phyloP scores from a whole-genome alignment of 2,329 filamentous ascomycete species.

The Didymellaceae sp. region DNA sequence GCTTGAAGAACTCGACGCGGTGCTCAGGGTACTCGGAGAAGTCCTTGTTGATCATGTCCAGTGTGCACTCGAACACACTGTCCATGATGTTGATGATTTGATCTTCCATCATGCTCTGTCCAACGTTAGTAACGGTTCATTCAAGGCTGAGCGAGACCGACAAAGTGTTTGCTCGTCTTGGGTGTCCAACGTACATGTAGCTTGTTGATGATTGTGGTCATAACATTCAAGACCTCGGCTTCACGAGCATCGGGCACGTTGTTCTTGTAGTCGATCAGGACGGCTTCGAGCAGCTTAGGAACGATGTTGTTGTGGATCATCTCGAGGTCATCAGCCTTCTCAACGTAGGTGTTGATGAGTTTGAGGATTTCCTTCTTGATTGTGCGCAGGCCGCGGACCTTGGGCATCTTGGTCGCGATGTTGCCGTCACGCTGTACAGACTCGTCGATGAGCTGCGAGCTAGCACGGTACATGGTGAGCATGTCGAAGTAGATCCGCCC shows the following conservation, averaged over 20 bases:
- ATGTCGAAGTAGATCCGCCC: constrained; percentile 98
- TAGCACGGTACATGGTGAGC: constrained; percentile 98
- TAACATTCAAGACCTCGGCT: constrained; percentile 94
- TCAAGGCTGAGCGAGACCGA: constrained; percentile 37
- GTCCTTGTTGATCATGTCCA: constrained; percentile 99
- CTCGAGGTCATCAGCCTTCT: constrained; percentile 95
- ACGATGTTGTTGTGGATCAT: constrained; percentile 94
- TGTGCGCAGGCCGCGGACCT: constrained; percentile 90
- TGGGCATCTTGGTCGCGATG: constrained; percentile 96
- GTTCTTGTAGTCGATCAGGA: constrained; percentile 94
- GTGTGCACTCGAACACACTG: constrained; percentile 96
- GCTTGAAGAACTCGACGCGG: constrained; percentile 98
- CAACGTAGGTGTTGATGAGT: constrained; percentile 96
- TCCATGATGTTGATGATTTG: constrained; percentile 98
- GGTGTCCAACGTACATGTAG: constrained; percentile 80
- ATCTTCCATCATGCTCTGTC: constrained; percentile 91
- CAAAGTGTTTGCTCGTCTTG: constrained; percentile 59
- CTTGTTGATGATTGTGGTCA: constrained; percentile 97
- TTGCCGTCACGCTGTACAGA: constrained; percentile 88
- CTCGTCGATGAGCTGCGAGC: constrained; percentile 95
- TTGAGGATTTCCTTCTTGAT: constrained; percentile 99
- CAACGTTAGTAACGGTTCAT: constrained; percentile 28
- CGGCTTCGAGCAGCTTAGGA: constrained; percentile 91
- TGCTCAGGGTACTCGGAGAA: constrained; percentile 99
- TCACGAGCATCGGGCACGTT: constrained; percentile 96